Evolutionary conservation across 1,139 yeast genomes (phyloP).

Genomic region (Sugiyamaella sp.): DNA sequence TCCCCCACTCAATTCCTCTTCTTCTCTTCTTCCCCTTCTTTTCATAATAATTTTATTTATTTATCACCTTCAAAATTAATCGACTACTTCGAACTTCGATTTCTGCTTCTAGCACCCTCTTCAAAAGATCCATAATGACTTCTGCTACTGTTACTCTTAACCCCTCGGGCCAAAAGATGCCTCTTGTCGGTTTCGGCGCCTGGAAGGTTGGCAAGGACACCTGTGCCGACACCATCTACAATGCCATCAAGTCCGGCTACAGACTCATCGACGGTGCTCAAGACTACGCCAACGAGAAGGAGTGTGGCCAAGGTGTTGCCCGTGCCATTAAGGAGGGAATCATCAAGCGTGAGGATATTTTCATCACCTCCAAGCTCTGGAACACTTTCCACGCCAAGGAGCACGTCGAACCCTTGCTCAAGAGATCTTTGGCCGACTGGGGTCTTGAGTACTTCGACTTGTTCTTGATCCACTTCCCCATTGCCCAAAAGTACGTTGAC

Average conservation of each 20-base stretch:
- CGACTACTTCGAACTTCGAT: conserved; percentile 12
- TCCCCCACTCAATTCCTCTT: conserved; percentile 15
- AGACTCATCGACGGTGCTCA: conserved; percentile 50
- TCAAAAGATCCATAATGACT: conserved; percentile 23
- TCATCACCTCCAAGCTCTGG: conserved; percentile 51
- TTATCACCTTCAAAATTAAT: conserved; percentile 18
- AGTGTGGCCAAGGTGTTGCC: conserved; percentile 47
- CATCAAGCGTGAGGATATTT: conserved; percentile 46
- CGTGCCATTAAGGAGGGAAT: conserved; percentile 46
- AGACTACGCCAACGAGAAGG: conserved; percentile 47
- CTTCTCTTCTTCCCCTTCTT: neutral
- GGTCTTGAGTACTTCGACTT: conserved; percentile 62
- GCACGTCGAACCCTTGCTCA: conserved; percentile 51
- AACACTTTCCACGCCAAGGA: conserved; percentile 49
- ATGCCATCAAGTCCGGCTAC: conserved; percentile 50
- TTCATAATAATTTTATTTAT: neutral
- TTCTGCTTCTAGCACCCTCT: conserved; percentile 3
- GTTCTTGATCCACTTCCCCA: conserved; percentile 67
- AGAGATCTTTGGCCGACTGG: conserved; percentile 57
- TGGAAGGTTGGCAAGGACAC: conserved; percentile 49
- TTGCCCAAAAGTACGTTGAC: conserved; percentile 53
- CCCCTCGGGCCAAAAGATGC: conserved; percentile 48
- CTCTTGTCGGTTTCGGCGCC: conserved; percentile 54
- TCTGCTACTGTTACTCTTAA: conserved; percentile 33
- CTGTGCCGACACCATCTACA: conserved; percentile 49